A percentile compares a stretch with the other conserved stretches of the same genome.
These are phyloP conservation scores for Athelia sp. DNA, from an alignment of 1,284 basidiomycete genomes.

Conservation along the genomic window DNA sequence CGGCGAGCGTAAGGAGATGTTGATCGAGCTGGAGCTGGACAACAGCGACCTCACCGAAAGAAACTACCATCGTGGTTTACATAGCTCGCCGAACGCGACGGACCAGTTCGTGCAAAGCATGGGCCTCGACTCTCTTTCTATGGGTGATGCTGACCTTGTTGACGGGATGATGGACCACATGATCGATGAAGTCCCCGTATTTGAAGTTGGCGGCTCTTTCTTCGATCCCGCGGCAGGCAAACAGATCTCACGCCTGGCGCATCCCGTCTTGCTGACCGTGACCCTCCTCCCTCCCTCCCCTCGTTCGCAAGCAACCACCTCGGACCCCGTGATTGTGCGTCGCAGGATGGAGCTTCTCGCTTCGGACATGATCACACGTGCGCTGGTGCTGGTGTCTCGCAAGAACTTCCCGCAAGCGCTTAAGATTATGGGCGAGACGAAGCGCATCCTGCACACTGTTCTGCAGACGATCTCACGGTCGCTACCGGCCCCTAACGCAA, in stretches of 20 bases:
- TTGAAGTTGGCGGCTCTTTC: conserved; percentile 90
- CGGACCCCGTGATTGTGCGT: conserved; percentile 85
- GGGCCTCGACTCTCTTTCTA: conserved; percentile 69
- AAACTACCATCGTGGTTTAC: conserved; percentile 5
- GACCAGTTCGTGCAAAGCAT: conserved; percentile 79
- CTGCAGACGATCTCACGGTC: conserved; percentile 74
- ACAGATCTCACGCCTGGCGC: conserved; percentile 77
- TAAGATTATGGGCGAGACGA: conserved; percentile 85
- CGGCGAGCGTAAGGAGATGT: conserved; percentile 90
- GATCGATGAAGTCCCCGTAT: conserved; percentile 91
- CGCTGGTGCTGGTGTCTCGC: conserved; percentile 82
- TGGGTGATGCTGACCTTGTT: conserved; percentile 69
- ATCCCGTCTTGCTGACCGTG: conserved; percentile 86
- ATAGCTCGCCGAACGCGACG: conserved; percentile 58
- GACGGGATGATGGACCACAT: conserved; percentile 87
- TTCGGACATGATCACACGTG: conserved; percentile 92
- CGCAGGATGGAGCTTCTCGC: conserved; percentile 90
- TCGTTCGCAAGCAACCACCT: conserved; percentile 45
- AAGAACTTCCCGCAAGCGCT: conserved; percentile 85
- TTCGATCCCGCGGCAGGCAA: conserved; percentile 82
- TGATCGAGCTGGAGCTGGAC: conserved; percentile 89
- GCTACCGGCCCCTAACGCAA: conserved; percentile 48
- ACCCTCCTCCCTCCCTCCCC: conserved; percentile 66
- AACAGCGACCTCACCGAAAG: conserved; percentile 45
- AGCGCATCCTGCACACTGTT: conserved; percentile 80